Evolutionary conservation across 73 alveolate species (phyloP).

Genomic region (Strombidium stylifer): DNA sequence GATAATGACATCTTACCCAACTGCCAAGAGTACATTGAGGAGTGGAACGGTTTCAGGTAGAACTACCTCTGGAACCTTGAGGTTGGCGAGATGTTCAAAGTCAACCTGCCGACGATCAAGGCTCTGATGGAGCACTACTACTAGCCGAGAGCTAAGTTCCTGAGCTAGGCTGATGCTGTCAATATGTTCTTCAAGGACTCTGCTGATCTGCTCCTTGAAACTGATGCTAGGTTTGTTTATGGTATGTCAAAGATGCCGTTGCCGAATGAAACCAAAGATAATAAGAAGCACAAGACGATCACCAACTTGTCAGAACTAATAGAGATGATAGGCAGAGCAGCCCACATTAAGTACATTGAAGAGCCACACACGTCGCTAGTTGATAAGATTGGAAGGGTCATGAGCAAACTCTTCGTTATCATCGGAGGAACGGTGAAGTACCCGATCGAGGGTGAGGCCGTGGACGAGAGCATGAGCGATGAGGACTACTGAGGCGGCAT

Average conservation of each 20-base stretch:
- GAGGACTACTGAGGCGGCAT: no score
- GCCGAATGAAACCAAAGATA: constrained; percentile 23
- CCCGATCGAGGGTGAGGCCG: no score
- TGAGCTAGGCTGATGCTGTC: constrained; percentile 49
- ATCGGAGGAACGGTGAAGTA: no score
- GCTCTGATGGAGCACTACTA: constrained; percentile 17
- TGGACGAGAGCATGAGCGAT: no score
- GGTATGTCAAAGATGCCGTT: constrained; percentile 53
- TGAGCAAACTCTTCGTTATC: no score
- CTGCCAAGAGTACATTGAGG: neutral
- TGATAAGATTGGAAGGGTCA: no score
- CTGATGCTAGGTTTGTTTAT: constrained; percentile 51
- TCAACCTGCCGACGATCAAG: constrained; percentile 28
- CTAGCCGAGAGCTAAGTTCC: constrained; percentile 32
- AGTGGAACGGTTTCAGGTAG: constrained; percentile 45
- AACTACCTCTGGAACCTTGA: constrained; percentile 55
- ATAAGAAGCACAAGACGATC: constrained; percentile 7
- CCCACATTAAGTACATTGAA: constrained; percentile 33
- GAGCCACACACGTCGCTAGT: no score
- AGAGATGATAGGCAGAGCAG: constrained; percentile 45
- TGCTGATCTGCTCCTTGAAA: constrained; percentile 17
- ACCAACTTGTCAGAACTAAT: constrained; percentile 42
- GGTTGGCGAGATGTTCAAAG: constrained; percentile 43
- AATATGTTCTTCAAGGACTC: constrained; percentile 33
- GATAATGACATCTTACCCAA: constrained; percentile 41